Evolutionary conservation across 306 rosid species (phyloP).

Genomic region (Rosa chinensis): DNA sequence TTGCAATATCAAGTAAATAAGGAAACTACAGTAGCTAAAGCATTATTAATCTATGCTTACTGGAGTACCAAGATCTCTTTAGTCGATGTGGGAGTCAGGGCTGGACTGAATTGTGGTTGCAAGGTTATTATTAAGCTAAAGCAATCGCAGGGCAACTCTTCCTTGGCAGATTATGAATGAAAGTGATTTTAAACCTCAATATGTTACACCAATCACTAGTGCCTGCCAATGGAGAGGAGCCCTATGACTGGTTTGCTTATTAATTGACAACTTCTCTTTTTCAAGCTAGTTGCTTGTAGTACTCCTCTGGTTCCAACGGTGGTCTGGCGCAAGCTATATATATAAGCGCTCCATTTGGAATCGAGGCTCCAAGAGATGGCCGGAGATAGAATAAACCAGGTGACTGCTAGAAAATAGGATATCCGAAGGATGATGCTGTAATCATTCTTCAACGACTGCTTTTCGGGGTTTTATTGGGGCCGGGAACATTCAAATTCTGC

Average conservation of each 20-base stretch:
- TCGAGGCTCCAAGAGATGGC: neutral
- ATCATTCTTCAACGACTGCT: slow-evolving; percentile 4
- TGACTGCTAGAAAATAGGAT: slow-evolving; percentile 27
- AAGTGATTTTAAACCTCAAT: neutral
- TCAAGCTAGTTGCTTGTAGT: neutral
- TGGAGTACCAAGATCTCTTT: neutral
- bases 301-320: neutral
- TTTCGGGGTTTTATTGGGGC: neutral
- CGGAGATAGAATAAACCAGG: slow-evolving; percentile 41
- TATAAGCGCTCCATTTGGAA: slow-evolving; percentile 26
- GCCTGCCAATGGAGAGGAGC: slow-evolving; percentile 60
- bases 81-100: neutral
- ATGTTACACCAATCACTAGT: neutral
- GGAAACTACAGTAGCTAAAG: neutral
- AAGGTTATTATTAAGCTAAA: slow-evolving; percentile 36
- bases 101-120: neutral
- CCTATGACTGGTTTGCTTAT: slow-evolving; percentile 60
- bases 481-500: slow-evolving; percentile 6
- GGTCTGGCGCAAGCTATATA: slow-evolving; percentile 17
- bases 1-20: no score
- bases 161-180: slow-evolving; percentile 41
- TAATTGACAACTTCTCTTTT: neutral
- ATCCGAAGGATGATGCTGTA: slow-evolving; percentile 36
- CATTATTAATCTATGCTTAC: neutral
- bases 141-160: slow-evolving; percentile 61